Evolutionary conservation across 1,139 yeast species (phyloP), one percentile per base, ranked within the genome.

Genomic region (Yamadazyma buinensis): DNA sequence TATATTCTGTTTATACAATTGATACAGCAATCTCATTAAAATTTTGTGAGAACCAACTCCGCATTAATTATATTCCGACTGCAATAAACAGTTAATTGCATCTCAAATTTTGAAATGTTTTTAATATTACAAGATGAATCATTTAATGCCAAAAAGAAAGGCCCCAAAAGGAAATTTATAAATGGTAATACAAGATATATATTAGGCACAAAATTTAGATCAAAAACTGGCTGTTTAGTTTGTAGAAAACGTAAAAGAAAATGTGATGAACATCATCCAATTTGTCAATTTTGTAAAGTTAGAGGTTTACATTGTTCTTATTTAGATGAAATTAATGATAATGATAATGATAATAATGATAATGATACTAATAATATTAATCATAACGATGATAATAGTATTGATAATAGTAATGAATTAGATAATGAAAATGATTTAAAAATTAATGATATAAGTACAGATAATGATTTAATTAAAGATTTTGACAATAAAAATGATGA

Each of bases 201-300:
- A 2, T 13, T 36, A n/a, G 48, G 48, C 8, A 42, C 39, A 12
- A 42, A 42, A 17, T 41, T 42, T 29, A 26, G 55, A 29, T 48
- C 54, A 7, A 42, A 45, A 31, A 45, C 46, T 23, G 56, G 56
- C 0, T 51, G 56, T 35, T 22, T 44, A 15, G 41, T 36, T 14
- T 51, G 56, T 30, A 40, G 51, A 28, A 42, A 45, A 30, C 34
- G 49, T 28, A 49, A 48, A 36, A 43, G 55, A 34, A 57, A 56
- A 35, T 58, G 64, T 37, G 62, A 58, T 38, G 63, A 58, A 40
- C 35, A 35, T 9, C 52, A 49, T 32, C 64, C 64, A 1, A 32
- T 34, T 5, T 58, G 64, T 42, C 48, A 51, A 7, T 48, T 44
- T 23, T 59, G 64, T 37, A 35, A 34, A n/a, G 33, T 39, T 5